Evolutionary conservation across 805 yeast genomes (phyloP), one percentile per base, ranked within the genome.

Genomic region (Cyberlindnera euphorbiiphila): DNA sequence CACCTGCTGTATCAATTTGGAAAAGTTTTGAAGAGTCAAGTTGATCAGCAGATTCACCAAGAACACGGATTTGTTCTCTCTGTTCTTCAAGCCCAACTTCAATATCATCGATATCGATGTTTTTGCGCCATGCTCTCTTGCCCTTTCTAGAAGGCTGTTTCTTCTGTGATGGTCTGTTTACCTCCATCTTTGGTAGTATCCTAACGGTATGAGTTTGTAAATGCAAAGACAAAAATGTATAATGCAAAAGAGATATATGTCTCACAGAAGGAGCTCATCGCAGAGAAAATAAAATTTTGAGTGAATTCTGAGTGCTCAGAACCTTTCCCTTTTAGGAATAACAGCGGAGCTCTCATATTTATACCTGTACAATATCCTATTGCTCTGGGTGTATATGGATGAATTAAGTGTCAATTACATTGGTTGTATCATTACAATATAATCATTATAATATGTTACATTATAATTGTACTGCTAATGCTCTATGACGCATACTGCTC

Each of bases 101-200:
- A 33, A 93, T 68, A 46, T 87, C 96, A 17, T 76, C 78, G 14
- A 93, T 65, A 59, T 93, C 95, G 41, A 93, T 84, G 61, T 93
- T 86, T 62, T 87, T 87, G 59, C 95, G 77, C 94, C 97, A 86
- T 5, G 95, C 79, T 58, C 74, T 81, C 71, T 85, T 91, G 29
- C 96, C 95, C 67, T 93, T 93, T 55, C 98, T 74, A 7, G 96
- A 87, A 5, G 83, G 56, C 62, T 89, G 96, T 29, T 65, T 65
- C 49, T 69, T 71, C 49, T 73, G 78, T 16, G 75, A 59, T 11
- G 89, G 86, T 59, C 78, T 71, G 36, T 63, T 61, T 5, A 62
- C 46, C 44, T 63, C 68, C 69, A 61, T 49, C 19, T 3, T 30
- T 4, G n/a, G n/a, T n/a, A n/a, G n/a, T n/a, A n/a, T n/a, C n/a